Evolutionary conservation across 208 protist genomes (phyloP).

Genomic region (Trypanosoma caninum): DNA sequence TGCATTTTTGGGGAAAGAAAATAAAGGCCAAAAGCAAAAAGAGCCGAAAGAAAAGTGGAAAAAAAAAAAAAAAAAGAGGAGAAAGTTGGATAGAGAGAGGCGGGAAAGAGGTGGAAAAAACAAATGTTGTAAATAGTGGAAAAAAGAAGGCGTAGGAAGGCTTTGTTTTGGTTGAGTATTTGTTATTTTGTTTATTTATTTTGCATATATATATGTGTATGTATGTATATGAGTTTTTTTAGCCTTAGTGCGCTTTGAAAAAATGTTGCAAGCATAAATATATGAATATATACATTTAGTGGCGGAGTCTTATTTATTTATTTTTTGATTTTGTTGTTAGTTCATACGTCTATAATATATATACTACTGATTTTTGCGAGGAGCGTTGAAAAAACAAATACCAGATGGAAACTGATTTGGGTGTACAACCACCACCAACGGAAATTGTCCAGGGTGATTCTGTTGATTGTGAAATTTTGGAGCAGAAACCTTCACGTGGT

Average conservation of each 20-base stretch:
- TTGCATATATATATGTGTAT: not conserved
- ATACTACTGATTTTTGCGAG: too few species aligned
- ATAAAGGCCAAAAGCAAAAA: not conserved
- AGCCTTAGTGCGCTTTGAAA: too few species aligned
- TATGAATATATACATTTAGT: not conserved
- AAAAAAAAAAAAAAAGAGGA: slow-evolving; percentile 15
- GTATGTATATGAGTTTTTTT: too few species aligned
- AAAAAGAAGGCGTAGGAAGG: not conserved
- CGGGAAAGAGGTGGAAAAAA: not conserved
- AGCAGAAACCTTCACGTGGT: slow-evolving; percentile 3
- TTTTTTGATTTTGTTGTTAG: too few species aligned
- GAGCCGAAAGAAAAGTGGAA: slow-evolving; percentile 9
- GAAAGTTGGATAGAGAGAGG: not conserved
- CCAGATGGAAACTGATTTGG: too few species aligned
- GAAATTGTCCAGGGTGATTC: too few species aligned
- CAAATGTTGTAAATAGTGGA: not conserved
- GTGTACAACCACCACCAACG: too few species aligned
- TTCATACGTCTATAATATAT: too few species aligned
- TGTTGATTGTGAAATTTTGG: too few species aligned
- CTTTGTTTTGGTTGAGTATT: slow-evolving; percentile 7
- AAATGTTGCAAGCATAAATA: too few species aligned
- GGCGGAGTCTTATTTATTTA: not conserved
- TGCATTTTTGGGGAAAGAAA: not conserved
- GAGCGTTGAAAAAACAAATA: too few species aligned
- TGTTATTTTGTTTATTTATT: not conserved